A percentile compares a stretch with the other conserved stretches of the same genome.
These are phyloP conservation scores for Cyclocybe aegerita DNA, from an alignment of 768 basidiomycete genomes.

Conservation along the genomic window DNA sequence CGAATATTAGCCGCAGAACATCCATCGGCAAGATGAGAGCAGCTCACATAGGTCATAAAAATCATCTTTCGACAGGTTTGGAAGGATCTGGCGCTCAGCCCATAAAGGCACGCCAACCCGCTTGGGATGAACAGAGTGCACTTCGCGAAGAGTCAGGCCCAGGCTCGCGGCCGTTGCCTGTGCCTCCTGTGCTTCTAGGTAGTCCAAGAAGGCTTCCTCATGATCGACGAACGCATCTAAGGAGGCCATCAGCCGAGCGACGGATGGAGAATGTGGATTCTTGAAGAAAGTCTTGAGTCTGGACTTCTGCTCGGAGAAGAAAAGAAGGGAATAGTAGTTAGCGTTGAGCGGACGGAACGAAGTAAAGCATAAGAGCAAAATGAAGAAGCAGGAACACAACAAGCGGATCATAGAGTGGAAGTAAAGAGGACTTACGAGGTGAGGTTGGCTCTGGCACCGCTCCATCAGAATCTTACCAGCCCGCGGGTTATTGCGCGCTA, in stretches of 20 bases:
- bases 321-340: background rate
- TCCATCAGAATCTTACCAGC: constrained; percentile 33
- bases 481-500: constrained; percentile 31
- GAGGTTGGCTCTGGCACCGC: constrained; percentile 28
- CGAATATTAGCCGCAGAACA: background rate
- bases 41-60: constrained; percentile 39
- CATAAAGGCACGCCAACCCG: constrained; percentile 17
- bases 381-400: no score
- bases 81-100: constrained; percentile 27
- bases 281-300: constrained; percentile 24
- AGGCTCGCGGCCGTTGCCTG: constrained; percentile 19
- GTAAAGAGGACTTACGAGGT: constrained; percentile 20
- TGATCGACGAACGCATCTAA: constrained; percentile 42
- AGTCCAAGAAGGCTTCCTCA: constrained; percentile 32
- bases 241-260: constrained; percentile 34
- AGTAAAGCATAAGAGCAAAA: background rate
- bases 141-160: constrained; percentile 26
- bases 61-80: constrained; percentile 33
- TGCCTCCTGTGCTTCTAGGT: constrained; percentile 25
- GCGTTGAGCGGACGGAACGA: background rate
- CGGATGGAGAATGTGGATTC: constrained; percentile 30
- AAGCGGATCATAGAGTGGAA: no score
- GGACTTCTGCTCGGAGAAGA: constrained; percentile 16
- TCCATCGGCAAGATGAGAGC: background rate
- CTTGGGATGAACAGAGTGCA: constrained; percentile 32